Evolutionary conservation across 805 yeast species (phyloP).

Genomic region (Candida yuanshanica): DNA sequence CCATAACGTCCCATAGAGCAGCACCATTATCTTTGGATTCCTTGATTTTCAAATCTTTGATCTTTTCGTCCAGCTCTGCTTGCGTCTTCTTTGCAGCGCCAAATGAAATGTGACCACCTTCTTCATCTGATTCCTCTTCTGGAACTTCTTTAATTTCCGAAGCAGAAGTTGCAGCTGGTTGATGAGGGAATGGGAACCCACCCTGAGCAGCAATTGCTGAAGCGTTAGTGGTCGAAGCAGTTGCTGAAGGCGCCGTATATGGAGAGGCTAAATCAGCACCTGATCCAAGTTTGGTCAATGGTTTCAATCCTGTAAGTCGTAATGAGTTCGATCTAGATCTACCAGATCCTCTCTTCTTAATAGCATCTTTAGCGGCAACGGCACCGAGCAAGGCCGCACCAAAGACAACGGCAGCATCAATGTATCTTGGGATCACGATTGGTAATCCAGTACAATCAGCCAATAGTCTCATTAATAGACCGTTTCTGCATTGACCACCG

Average conservation of each 20-base stretch:
- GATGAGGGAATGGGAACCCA: constrained; percentile 44
- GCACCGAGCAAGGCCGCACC: constrained; percentile 96
- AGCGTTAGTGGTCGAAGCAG: constrained; percentile 54
- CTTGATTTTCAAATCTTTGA: constrained; percentile 27
- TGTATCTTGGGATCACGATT: constrained; percentile 86
- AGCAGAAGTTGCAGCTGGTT: constrained; percentile 30
- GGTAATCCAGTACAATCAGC: constrained; percentile 94
- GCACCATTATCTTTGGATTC: constrained; percentile 35
- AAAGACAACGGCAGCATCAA: constrained; percentile 95
- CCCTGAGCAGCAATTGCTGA: constrained; percentile 27
- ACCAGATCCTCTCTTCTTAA: constrained; percentile 16
- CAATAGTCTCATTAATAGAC: constrained; percentile 78
- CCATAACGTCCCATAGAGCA: constrained; percentile 84
- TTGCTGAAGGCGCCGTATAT: constrained; percentile 77
- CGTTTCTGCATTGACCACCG: constrained; percentile 96
- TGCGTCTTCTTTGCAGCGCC: constrained; percentile 52
- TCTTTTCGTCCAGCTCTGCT: constrained; percentile 43
- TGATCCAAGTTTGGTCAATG: constrained; percentile 13
- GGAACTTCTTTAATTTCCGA: constrained; percentile 31
- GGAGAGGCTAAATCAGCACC: constrained; percentile 46
- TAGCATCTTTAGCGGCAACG: constrained; percentile 72
- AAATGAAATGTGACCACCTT: constrained; percentile 48
- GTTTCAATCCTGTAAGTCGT: constrained; percentile 22
- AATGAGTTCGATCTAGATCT: constrained; percentile 21
- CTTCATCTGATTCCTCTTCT: constrained; percentile 44